Conservation (phyloP, 345 rosid genomes). For the Eucalyptus lansdowneana region DNA sequence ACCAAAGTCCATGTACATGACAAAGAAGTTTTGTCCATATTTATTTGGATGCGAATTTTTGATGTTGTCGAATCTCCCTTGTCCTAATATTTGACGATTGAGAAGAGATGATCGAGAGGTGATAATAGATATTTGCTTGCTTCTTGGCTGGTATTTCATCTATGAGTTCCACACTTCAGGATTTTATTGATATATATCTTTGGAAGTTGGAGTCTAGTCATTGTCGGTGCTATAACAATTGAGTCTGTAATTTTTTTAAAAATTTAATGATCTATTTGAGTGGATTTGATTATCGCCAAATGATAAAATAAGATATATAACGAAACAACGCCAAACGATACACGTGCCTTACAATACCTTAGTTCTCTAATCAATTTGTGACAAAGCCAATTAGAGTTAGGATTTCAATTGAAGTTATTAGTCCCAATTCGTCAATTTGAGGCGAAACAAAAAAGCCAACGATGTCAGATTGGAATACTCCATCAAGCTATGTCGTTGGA, state of each 20-base stretch:
- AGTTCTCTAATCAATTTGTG: neutral
- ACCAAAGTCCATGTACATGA: neutral
- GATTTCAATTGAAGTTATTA: neutral
- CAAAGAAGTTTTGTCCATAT: neutral
- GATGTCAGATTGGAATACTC: fast-evolving
- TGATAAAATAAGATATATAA: neutral
- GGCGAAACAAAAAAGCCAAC: neutral
- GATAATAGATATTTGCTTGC: neutral
- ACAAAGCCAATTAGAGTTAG: neutral
- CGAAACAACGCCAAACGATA: neutral
- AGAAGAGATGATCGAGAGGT: neutral
- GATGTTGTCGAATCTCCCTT: neutral
- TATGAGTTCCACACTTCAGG: neutral
- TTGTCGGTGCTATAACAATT: neutral
- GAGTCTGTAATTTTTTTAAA: neutral
- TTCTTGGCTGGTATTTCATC: neutral
- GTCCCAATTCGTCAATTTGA: fast-evolving
- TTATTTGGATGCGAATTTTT: neutral
- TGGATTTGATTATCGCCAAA: neutral
- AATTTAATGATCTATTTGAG: neutral
- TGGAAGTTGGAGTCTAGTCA: neutral
- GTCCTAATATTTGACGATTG: neutral
- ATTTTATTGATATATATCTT: neutral
- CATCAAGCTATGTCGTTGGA: neutral
- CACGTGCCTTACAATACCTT: neutral